Evolutionary conservation across 2,329 filamentous ascomycete species (phyloP).

Genomic region (Lithohypha guttulata): DNA sequence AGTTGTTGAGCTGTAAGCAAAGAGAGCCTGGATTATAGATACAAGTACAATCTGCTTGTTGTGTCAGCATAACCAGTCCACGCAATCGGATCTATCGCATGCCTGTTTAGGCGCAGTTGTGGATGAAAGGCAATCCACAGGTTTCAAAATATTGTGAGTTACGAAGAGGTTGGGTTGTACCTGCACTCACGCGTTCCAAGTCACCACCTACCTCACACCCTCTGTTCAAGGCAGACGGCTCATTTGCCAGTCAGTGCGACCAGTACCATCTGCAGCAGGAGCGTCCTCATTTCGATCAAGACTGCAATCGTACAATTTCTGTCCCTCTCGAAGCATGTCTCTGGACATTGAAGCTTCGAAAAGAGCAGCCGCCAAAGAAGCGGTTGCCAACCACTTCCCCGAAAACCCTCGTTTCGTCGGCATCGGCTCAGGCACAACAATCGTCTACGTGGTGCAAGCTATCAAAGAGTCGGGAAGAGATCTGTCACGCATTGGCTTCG

Average conservation of each 20-base stretch:
- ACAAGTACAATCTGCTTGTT: no score
- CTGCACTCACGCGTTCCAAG: not conserved
- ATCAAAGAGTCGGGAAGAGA: slow-evolving; percentile 42
- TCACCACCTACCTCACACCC: not conserved
- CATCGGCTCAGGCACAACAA: slow-evolving; percentile 55
- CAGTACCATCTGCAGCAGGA: no score
- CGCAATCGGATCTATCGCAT: no score
- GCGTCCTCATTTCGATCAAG: no score
- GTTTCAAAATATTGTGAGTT: no score
- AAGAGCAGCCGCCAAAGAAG: slow-evolving; percentile 46
- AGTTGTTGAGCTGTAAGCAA: no score
- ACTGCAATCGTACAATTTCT: no score
- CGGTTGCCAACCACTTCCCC: slow-evolving; percentile 51
- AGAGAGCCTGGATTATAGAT: no score
- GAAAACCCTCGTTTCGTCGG: slow-evolving; percentile 47
- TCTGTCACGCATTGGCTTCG: slow-evolving; percentile 59
- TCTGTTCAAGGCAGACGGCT: not conserved
- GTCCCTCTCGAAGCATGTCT: slow-evolving; percentile 4
- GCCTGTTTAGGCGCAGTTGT: no score
- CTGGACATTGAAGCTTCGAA: slow-evolving; percentile 46
- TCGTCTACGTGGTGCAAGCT: slow-evolving; percentile 57
- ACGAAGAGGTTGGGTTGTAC: no score
- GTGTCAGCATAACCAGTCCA: no score
- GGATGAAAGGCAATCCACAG: no score
- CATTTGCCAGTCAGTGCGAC: not conserved